Conservation (phyloP, 2,329 filamentous ascomycete genomes). For the Aspergillus carbonarius region DNA sequence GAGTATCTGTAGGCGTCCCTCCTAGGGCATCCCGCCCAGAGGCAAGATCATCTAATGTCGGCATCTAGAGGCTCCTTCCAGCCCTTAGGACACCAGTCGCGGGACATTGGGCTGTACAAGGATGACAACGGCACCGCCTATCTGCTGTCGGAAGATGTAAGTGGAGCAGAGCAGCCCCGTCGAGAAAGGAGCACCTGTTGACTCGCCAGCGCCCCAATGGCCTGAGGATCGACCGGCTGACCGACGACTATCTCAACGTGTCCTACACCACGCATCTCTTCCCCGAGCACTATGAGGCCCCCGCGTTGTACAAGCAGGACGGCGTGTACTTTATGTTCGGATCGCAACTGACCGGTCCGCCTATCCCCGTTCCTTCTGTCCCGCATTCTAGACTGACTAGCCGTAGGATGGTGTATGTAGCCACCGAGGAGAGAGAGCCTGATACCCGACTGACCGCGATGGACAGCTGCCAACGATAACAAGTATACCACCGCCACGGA, state of each 20-base stretch:
- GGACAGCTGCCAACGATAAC: slow-evolving; percentile 50
- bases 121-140: slow-evolving; percentile 63
- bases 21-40: neutral
- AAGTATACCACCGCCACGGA: slow-evolving; percentile 60
- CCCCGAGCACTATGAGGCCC: slow-evolving; percentile 57
- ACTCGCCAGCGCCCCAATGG: slow-evolving; percentile 14
- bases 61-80: slow-evolving; percentile 29
- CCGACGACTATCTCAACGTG: slow-evolving; percentile 58
- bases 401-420: slow-evolving; percentile 13
- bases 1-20: slow-evolving; percentile 37
- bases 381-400: neutral
- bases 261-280: slow-evolving; percentile 53
- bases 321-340: slow-evolving; percentile 66
- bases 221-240: slow-evolving; percentile 22
- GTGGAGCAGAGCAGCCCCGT: slow-evolving; percentile 20
- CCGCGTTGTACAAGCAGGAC: slow-evolving; percentile 61
- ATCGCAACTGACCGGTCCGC: slow-evolving; percentile 48
- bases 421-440: neutral
- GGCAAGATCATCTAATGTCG: no score
- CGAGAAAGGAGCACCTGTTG: neutral
- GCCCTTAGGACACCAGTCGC: slow-evolving; percentile 52
- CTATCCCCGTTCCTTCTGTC: fast-evolving
- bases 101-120: slow-evolving; percentile 62
- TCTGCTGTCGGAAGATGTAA: slow-evolving; percentile 62
- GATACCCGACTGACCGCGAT: neutral